Evolutionary conservation across 176 grass and related monocot species (phyloP).

Genomic region (Aechmea fasciata): DNA sequence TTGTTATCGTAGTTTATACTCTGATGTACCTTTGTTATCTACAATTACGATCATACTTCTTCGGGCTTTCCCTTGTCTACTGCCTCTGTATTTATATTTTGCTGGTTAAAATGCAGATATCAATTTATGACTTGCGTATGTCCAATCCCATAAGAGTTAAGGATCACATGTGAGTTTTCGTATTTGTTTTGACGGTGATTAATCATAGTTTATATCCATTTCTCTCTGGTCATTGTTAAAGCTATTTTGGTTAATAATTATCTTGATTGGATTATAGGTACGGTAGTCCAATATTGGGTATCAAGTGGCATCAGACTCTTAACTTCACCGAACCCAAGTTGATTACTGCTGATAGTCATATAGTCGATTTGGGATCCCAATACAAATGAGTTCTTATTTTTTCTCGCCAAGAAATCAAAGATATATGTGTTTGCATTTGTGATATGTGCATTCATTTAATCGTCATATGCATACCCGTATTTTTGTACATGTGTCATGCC

Average conservation of each 20-base stretch:
- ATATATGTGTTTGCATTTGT: too few relatives aligned
- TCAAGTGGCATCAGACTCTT: slow-evolving; percentile 91
- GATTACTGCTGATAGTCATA: slow-evolving; percentile 76
- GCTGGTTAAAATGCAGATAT: slow-evolving; percentile 49
- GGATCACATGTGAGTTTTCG: slow-evolving; percentile 84
- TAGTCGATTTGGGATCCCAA: slow-evolving; percentile 95
- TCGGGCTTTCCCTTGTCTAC: too few relatives aligned
- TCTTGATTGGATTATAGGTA: slow-evolving; percentile 54
- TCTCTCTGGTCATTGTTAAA: background rate
- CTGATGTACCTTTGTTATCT: background rate
- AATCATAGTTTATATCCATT: background rate
- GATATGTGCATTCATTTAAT: too few relatives aligned
- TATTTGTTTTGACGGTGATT: background rate
- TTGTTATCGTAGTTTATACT: background rate
- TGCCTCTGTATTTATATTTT: background rate
- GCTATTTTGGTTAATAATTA: slow-evolving; percentile 9
- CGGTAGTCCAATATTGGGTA: slow-evolving; percentile 69
- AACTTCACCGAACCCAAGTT: slow-evolving; percentile 82
- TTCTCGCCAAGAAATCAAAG: too few relatives aligned
- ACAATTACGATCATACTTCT: too few relatives aligned
- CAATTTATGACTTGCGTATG: slow-evolving; percentile 87
- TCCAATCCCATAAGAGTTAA: slow-evolving; percentile 77
- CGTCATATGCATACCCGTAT: too few relatives aligned
- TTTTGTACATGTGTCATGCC: too few relatives aligned
- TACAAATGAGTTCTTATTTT: slow-evolving; percentile 50